These are phyloP conservation scores for Citrus unshiu DNA, from an alignment of 345 rosid species.

Conservation along the genomic window DNA sequence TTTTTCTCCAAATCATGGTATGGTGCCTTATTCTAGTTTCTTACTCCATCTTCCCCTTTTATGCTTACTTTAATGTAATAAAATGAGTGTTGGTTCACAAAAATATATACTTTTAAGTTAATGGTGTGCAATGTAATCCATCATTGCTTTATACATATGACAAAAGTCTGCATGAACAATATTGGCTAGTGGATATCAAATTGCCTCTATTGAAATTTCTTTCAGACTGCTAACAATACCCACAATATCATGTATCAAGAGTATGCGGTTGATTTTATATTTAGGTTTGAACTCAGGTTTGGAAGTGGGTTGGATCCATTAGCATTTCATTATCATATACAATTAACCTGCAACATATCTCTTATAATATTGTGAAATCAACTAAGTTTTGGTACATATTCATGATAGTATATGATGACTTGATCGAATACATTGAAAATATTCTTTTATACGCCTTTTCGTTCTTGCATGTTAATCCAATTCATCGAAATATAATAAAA, in stretches of 20 bases:
- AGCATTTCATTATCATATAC: not conserved
- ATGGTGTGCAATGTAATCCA: slow-evolving; percentile 34
- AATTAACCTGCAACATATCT: not conserved
- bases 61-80: not conserved
- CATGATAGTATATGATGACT: not conserved
- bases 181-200: slow-evolving; percentile 8
- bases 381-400: too few species aligned
- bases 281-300: not conserved
- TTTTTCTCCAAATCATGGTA: not conserved
- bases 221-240: slow-evolving; percentile 10
- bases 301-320: slow-evolving; percentile 14
- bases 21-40: slow-evolving; percentile 13
- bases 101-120: not conserved
- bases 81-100: not conserved
- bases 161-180: not conserved
- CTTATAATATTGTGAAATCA: not conserved
- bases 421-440: not conserved
- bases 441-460: not conserved
- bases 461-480: not conserved
- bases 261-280: not conserved
- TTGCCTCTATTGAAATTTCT: not conserved
- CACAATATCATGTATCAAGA: slow-evolving; percentile 2
- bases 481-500: not conserved
- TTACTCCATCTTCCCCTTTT: not conserved
- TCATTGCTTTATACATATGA: slow-evolving; percentile 5